Evolutionary conservation across 2,329 filamentous ascomycete genomes (phyloP), one percentile per base, ranked within the genome.

Genomic region (Hymenoscyphus linearis): DNA sequence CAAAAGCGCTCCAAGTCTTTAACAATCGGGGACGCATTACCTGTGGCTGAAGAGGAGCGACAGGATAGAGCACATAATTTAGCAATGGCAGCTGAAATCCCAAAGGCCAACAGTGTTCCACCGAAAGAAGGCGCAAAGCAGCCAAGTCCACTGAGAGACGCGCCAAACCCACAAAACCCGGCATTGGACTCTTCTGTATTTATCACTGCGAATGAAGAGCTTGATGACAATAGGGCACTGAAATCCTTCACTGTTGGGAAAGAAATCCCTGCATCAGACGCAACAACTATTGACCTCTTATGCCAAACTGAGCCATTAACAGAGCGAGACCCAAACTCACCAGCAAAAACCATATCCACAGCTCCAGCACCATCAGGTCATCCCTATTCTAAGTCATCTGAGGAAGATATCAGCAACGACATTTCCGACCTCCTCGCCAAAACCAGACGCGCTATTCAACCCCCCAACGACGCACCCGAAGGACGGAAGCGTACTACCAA

Each of bases 271-370:
- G 55, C 55, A 44, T 65, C 64, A 18, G 64, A 63, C 34, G 37
- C 64, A 26, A 36, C 57, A 34, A 60, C 63, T 2, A 26, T 64
- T 40, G 61, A 68, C 2, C 44, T 54, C 7, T 59, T 62, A 9
- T 53, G 56, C 25, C 64, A 58, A 57, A 59, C 65, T 22, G 63
- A 67, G 52, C 69, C 72, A 16, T 67, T 74, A 10, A 67, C 70
- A 52, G 72, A 74, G 64, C 66, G 70, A 47, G 69, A 67, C 47
- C 52, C 63, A 1, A 75, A 73, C 55, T 72, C 72, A 9, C 65
- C 70, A 3, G 61, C 64, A 34, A 64, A 60, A 60, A 65, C 63
- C 12, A 60, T 66, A 31, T 66, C 66, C n/a, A 67, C 62, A 56
- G 64, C 64, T 10, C 63, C 63, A 18, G 65, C 65, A 18, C 64